Conservation (phyloP, 805 yeast species). For the Metschnikowia proteae region DNA sequence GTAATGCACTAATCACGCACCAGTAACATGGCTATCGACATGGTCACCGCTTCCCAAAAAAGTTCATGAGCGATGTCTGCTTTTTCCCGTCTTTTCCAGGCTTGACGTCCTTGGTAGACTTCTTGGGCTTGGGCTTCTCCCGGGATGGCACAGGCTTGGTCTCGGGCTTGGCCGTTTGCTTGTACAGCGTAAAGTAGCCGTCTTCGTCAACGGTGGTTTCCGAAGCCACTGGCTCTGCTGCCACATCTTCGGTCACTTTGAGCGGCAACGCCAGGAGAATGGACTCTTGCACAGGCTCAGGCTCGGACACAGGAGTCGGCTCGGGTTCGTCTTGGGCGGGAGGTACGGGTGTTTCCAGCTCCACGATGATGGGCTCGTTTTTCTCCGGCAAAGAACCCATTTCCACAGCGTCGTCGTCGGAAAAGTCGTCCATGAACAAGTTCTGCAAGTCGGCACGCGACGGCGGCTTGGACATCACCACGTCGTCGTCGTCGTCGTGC, state of each 20-base stretch:
- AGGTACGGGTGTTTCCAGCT: not conserved
- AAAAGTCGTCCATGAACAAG: conserved; percentile 18
- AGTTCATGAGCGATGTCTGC: conserved; percentile 46
- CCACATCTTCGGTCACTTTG: not conserved
- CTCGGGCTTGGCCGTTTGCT: conserved; percentile 7
- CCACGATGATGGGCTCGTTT: conserved; percentile 15
- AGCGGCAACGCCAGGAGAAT: not conserved
- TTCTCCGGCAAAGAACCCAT: conserved; percentile 4
- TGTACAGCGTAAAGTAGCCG: conserved; percentile 45
- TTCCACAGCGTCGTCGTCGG: conserved; percentile 12
- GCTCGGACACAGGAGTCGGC: not conserved
- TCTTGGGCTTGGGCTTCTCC: conserved; percentile 1
- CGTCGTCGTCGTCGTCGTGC: conserved; percentile 3
- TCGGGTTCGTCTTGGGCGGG: not conserved
- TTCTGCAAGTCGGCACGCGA: conserved; percentile 11
- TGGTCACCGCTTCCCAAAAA: conserved; percentile 38
- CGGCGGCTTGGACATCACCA: not conserved
- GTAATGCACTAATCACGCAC: not conserved
- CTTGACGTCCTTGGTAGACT: not conserved
- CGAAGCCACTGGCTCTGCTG: not conserved
- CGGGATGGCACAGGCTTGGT: not conserved
- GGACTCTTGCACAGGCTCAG: not conserved
- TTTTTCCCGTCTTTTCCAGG: conserved; percentile 24
- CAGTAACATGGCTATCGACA: not conserved
- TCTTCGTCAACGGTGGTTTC: conserved; percentile 41